phyloP scores from a whole-genome alignment of 2,329 filamentous ascomycete species.

The Neofusicoccum laricinum region DNA sequence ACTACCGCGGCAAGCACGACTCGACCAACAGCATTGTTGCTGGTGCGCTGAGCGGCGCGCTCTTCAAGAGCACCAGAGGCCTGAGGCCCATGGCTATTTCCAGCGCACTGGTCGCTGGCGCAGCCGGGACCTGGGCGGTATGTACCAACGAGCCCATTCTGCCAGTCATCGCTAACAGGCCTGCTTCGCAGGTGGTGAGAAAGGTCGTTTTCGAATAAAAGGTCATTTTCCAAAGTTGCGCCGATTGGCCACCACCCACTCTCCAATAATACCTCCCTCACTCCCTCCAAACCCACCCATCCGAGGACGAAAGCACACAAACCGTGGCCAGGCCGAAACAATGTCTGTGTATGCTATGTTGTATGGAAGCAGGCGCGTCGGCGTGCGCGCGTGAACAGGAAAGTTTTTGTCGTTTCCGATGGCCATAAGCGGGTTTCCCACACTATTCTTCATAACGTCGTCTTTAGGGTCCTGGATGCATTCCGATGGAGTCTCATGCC shows the following conservation, averaged over 20 bases:
- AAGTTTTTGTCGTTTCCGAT: not conserved
- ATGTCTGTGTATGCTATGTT: slow-evolving; percentile 8
- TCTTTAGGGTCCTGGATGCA: slow-evolving; percentile 8
- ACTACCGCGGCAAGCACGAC: slow-evolving; percentile 54
- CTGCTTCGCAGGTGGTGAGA: slow-evolving; percentile 3
- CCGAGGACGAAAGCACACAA: slow-evolving; percentile 1
- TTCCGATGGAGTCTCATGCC: not conserved
- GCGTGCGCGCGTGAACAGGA: not conserved
- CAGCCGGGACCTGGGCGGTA: slow-evolving; percentile 90
- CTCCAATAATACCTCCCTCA: not conserved
- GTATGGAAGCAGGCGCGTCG: not conserved
- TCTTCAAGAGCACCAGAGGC: slow-evolving; percentile 96
- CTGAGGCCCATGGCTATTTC: slow-evolving; percentile 92
- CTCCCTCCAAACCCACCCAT: not conserved
- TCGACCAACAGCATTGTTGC: slow-evolving; percentile 83
- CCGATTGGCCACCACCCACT: not conserved
- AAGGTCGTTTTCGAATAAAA: slow-evolving; percentile 11
- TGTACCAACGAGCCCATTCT: slow-evolving; percentile 33
- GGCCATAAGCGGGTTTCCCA: not conserved
- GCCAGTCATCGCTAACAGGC: not conserved
- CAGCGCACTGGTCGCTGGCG: slow-evolving; percentile 78
- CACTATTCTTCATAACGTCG: not conserved
- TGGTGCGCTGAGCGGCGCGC: slow-evolving; percentile 81
- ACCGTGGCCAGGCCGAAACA: not conserved
- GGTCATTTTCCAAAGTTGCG: not conserved